These are phyloP conservation scores for Diaporthe caulivora DNA, from an alignment of 2,329 filamentous ascomycete genomes.

Conservation along the genomic window DNA sequence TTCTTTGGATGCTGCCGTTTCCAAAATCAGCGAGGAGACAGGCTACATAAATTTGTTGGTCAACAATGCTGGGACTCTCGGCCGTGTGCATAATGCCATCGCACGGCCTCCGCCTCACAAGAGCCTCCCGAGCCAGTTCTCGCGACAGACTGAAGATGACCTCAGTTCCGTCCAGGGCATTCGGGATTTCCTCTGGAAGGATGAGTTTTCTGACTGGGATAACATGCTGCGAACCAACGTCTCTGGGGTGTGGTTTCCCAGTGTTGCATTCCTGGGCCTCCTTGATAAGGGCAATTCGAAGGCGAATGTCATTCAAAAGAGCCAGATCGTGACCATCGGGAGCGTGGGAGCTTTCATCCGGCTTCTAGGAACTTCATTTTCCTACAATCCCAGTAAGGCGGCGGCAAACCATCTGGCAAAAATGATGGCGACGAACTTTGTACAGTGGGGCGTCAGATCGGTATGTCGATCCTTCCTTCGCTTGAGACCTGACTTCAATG, in stretches of 20 bases:
- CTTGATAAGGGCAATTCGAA: background rate
- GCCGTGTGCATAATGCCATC: constrained; percentile 43
- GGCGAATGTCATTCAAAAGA: background rate
- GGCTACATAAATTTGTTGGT: background rate
- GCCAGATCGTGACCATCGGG: background rate
- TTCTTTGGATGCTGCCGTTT: constrained; percentile 68
- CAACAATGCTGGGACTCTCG: background rate
- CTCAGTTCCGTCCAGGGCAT: background rate
- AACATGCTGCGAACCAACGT: constrained; percentile 3
- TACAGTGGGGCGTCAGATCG: background rate
- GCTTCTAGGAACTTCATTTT: background rate
- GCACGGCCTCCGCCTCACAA: constrained; percentile 59
- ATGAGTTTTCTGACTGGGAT: constrained; percentile 14
- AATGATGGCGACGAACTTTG: constrained; percentile 13
- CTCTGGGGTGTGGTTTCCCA: background rate
- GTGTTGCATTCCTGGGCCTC: background rate
- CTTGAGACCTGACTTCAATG: background rate
- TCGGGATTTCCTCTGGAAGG: constrained; percentile 4
- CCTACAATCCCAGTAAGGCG: constrained; percentile 4
- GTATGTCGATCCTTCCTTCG: background rate
- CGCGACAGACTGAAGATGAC: background rate
- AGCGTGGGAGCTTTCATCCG: constrained; percentile 7
- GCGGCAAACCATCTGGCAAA: background rate
- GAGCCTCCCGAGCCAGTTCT: constrained; percentile 59
- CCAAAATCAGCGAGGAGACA: constrained; percentile 55